phyloP scores from a whole-genome alignment of 148 eudicot species.

The Rhododendron molle region DNA sequence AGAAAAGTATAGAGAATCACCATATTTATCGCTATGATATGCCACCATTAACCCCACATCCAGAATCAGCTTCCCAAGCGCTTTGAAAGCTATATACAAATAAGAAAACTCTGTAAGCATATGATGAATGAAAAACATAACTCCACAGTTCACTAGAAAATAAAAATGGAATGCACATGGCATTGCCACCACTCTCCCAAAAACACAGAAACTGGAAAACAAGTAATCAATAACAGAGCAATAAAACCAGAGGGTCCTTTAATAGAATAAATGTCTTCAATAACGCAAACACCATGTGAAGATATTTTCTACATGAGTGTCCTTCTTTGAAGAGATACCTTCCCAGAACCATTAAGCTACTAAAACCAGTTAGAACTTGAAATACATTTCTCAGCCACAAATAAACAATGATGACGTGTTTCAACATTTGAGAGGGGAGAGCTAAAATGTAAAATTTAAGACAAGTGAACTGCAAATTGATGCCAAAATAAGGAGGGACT shows the following conservation, averaged over 20 bases:
- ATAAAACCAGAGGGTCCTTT: neutral
- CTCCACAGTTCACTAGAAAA: neutral
- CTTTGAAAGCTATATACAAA: constrained; percentile 67
- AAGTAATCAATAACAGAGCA: neutral
- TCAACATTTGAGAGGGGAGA: neutral
- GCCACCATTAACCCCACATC: constrained; percentile 88
- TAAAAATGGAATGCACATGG: neutral
- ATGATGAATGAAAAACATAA: neutral
- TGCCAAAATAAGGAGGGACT: neutral
- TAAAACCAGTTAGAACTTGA: neutral
- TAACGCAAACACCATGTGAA: neutral
- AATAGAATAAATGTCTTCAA: neutral
- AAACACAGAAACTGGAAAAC: neutral
- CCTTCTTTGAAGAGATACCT: neutral
- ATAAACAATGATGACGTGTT: neutral
- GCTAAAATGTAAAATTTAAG: neutral
- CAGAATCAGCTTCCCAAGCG: constrained; percentile 83
- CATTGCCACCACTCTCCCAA: constrained; percentile 5
- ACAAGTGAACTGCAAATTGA: neutral
- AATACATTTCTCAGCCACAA: neutral
- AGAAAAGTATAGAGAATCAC: constrained; percentile 26
- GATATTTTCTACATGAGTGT: neutral
- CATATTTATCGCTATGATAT: constrained; percentile 82
- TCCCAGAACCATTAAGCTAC: neutral
- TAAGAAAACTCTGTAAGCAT: neutral